Conservation (phyloP, 2,329 filamentous ascomycete species). For the Xylariaceae sp. region DNA sequence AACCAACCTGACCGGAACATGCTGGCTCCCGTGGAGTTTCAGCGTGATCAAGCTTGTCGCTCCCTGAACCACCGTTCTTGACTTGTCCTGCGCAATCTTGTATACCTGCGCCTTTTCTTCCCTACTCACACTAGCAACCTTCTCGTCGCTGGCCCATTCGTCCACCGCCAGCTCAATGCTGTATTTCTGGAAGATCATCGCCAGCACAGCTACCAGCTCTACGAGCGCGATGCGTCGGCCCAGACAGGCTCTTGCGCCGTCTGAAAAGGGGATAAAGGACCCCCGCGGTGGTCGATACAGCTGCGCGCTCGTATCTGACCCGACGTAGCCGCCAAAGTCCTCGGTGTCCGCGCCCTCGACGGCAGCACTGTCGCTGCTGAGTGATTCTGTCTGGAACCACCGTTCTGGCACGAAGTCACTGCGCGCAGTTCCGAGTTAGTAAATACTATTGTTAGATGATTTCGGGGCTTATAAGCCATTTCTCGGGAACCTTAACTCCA, state of each 20-base stretch:
- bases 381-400: conserved; percentile 60
- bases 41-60: conserved; percentile 71
- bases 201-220: conserved; percentile 58
- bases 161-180: conserved; percentile 73
- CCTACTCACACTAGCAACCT: conserved; percentile 54
- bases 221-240: conserved; percentile 63
- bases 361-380: conserved; percentile 5
- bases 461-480: too few relatives aligned
- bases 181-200: conserved; percentile 59
- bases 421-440: too few relatives aligned
- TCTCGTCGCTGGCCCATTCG: conserved; percentile 58
- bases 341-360: conserved; percentile 46
- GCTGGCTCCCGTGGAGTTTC: conserved; percentile 63
- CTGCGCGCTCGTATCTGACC: conserved; percentile 62
- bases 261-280: conserved; percentile 61
- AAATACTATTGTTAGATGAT: too few relatives aligned
- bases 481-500: too few relatives aligned
- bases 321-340: conserved; percentile 61
- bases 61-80: conserved; percentile 53
- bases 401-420: conserved; percentile 74
- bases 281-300: conserved; percentile 64
- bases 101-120: conserved; percentile 58
- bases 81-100: conserved; percentile 59
- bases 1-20: conserved; percentile 70
- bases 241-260: conserved; percentile 60